Percentiles rank a stretch among this genome's conserved stretches.
Conservation (phyloP, 257 asterid species). For the Fraxinus quadrangulata region DNA sequence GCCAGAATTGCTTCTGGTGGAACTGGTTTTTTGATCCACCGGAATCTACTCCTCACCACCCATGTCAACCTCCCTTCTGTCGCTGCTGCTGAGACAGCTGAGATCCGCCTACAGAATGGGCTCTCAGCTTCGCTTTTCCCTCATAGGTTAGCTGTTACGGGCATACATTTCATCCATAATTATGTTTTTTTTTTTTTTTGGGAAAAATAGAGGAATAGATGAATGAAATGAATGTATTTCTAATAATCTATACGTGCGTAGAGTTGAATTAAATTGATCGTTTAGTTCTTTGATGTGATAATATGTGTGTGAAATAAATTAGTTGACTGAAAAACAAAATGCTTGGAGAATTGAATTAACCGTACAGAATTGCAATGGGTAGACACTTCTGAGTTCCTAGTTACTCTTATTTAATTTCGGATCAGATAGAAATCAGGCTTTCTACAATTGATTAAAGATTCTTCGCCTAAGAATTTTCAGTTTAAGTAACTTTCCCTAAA, state of each 20-base stretch:
- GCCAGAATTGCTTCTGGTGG: constrained; percentile 63
- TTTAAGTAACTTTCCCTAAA: neutral
- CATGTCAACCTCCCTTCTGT: constrained; percentile 82
- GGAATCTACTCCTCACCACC: constrained; percentile 89
- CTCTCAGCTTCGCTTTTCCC: constrained; percentile 75
- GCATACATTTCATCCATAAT: neutral
- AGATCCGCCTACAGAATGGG: constrained; percentile 89
- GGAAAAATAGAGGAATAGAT: neutral
- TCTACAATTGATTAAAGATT: neutral
- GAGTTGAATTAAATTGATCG: neutral
- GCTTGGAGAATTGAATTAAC: neutral
- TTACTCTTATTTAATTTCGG: constrained; percentile 7
- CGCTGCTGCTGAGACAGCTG: constrained; percentile 83
- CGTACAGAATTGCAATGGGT: neutral
- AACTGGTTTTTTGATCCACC: constrained; percentile 91
- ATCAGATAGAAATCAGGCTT: constrained; percentile 27
- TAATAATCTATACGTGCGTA: neutral
- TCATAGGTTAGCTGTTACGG: constrained; percentile 58
- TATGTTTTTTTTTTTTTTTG: neutral
- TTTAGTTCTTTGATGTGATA: neutral
- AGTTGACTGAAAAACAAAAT: neutral
- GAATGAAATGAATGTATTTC: neutral
- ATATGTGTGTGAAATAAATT: constrained; percentile 11
- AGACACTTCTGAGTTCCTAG: neutral
- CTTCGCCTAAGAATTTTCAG: neutral